These are phyloP conservation scores for Serendipita sp. DNA, from an alignment of 768 basidiomycete species.

Conservation along the genomic window DNA sequence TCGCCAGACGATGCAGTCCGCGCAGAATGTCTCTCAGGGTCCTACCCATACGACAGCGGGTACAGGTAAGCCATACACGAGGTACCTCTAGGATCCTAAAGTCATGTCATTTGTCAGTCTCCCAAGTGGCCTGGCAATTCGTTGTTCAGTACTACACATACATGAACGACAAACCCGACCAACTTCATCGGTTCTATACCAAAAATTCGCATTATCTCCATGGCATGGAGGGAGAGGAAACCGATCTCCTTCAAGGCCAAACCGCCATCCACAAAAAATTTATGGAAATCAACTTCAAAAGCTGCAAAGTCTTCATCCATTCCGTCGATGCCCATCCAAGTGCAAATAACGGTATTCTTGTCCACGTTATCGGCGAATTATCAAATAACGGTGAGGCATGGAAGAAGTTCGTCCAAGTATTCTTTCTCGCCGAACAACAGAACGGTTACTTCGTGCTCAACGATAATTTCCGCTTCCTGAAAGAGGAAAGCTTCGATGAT, in stretches of 20 bases:
- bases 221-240: slow-evolving; percentile 91
- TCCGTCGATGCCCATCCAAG: slow-evolving; percentile 96
- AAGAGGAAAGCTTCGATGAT: slow-evolving; percentile 78
- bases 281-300: slow-evolving; percentile 79
- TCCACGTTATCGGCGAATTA: slow-evolving; percentile 99
- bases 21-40: too few relatives aligned
- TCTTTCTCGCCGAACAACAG: slow-evolving; percentile 98
- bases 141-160: slow-evolving; percentile 99
- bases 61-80: too few relatives aligned
- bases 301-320: slow-evolving; percentile 98
- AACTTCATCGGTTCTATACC: slow-evolving; percentile 97
- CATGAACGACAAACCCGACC: slow-evolving; percentile 93
- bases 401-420: slow-evolving; percentile 98
- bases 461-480: slow-evolving; percentile 99
- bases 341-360: slow-evolving; percentile 89
- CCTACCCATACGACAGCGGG: too few relatives aligned
- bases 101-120: slow-evolving; percentile 17
- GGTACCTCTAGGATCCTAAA: too few relatives aligned
- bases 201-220: slow-evolving; percentile 96
- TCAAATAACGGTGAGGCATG: slow-evolving; percentile 81
- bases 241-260: slow-evolving; percentile 40
- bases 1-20: too few relatives aligned
- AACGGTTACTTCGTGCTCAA: slow-evolving; percentile 99
- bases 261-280: slow-evolving; percentile 77
- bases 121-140: slow-evolving; percentile 98